Evolutionary conservation across 208 protist species (phyloP).

Genomic region (Acanthamoeba polyphaga): DNA sequence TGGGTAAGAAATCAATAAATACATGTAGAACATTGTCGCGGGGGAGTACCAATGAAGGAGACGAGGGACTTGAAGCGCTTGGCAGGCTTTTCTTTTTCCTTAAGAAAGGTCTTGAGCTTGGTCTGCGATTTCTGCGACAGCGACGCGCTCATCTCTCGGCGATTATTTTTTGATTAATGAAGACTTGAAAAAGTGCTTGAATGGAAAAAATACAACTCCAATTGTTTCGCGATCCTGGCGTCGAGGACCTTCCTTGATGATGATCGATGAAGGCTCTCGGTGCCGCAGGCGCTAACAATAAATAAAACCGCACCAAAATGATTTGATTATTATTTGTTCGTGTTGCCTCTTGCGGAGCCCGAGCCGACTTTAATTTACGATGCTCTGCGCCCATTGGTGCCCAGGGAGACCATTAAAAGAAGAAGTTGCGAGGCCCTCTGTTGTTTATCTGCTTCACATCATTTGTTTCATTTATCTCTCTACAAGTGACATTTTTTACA

Average conservation of each 20-base stretch:
- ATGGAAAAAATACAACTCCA: background rate
- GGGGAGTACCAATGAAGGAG: slow-evolving; percentile 39
- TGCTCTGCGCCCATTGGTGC: background rate
- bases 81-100: slow-evolving; percentile 62
- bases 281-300: background rate
- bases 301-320: too few relatives aligned
- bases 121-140: slow-evolving; percentile 38
- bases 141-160: slow-evolving; percentile 3
- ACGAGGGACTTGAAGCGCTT: slow-evolving; percentile 65
- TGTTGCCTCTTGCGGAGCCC: background rate
- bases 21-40: background rate
- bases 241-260: too few relatives aligned
- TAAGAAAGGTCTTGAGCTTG: slow-evolving; percentile 65
- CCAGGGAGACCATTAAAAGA: background rate
- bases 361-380: background rate
- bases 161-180: background rate
- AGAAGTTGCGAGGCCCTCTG: too few relatives aligned
- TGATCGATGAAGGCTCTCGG: too few relatives aligned
- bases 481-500: too few relatives aligned
- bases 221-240: background rate
- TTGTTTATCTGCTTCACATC: too few relatives aligned
- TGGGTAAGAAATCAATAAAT: background rate
- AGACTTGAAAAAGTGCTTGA: background rate
- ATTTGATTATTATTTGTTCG: too few relatives aligned
- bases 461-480: too few relatives aligned